Percentiles rank a stretch among this genome's conserved stretches.
phyloP scores from a whole-genome alignment of 352 stramenopile species.

The Discostella stelligera region DNA sequence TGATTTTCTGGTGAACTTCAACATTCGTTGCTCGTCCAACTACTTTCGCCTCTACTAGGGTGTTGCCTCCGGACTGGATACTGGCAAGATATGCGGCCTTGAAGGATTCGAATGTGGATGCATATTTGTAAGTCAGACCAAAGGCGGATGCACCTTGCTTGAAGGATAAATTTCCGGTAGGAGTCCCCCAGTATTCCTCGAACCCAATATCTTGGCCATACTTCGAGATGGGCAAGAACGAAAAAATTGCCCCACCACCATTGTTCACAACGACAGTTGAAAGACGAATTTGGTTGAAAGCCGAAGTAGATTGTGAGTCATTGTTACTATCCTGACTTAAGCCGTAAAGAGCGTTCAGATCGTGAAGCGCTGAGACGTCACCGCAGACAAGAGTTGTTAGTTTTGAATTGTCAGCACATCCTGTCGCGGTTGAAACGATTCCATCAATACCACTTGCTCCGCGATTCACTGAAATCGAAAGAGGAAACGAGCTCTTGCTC shows the following conservation, averaged over 20 bases:
- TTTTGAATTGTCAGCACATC: constrained; percentile 61
- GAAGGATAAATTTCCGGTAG: constrained; percentile 76
- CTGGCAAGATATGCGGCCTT: constrained; percentile 48
- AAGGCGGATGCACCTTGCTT: constrained; percentile 64
- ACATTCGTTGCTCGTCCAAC: constrained; percentile 65
- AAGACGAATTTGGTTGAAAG: constrained; percentile 46
- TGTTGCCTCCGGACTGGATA: constrained; percentile 25
- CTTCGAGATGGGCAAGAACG: constrained; percentile 80
- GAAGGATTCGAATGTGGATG: constrained; percentile 48
- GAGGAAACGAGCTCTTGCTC: constrained; percentile 26
- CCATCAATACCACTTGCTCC: constrained; percentile 82
- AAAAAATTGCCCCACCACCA: constrained; percentile 81
- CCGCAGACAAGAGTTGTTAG: constrained; percentile 74
- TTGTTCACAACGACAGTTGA: constrained; percentile 81
- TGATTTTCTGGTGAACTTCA: constrained; percentile 68
- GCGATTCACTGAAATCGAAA: constrained; percentile 61
- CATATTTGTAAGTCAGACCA: constrained; percentile 55
- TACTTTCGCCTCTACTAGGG: constrained; percentile 70
- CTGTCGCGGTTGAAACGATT: constrained; percentile 75
- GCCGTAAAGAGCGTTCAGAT: constrained; percentile 74
- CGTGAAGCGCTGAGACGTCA: constrained; percentile 77
- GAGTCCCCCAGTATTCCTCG: constrained; percentile 80
- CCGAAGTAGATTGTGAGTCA: constrained; percentile 33
- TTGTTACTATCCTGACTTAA: constrained; percentile 46
- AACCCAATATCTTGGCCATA: constrained; percentile 77